Base-by-base conservation (phyloP, 192 early-diverging fungal species). In the Coemansia sp. region DNA sequence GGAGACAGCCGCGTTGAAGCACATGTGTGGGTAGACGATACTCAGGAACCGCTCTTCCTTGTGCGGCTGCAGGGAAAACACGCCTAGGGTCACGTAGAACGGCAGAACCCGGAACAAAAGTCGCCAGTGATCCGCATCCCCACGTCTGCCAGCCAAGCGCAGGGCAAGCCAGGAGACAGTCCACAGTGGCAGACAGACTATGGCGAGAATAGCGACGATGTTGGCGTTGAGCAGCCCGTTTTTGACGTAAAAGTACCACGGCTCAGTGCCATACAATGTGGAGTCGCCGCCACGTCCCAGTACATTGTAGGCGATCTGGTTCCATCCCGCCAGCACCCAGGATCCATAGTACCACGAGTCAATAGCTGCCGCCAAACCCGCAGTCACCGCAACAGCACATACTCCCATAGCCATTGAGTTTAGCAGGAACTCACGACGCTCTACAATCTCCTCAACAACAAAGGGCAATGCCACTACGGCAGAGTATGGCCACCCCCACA, bases 31-130 rank as follows among this genome's bases (percentile, higher is more conserved):
- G 72, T 97, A 99, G 1, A 91, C 90, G 20, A 98, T 91, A 78
- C 86, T 96, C 69, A 99, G 69, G 69, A 99, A 99, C 4, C 97
- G 88, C 68, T 99, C 97, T 71, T 99, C 97, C 80, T 99, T 99
- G 85, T 99, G 97, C n/a, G 95, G 90, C 77, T 97, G 95, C 12
- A 86, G 24, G 3, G 90, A 90, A 65, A 99, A 96, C 29, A 93
- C 89, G 3, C 69, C 58, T 33, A 98, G 84, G 89, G 89, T 90
- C 16, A 95, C 44, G 49, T 92, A 91, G 31, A 97, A 91, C 9
- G 91, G 92, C 50, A 79, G 39, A 1, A 95, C 76, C 58, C 90
- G 88, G 49, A 87, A 75, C 15, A 84, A 33, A 2, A 93, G 76
- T 52, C 88, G 75, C 58, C 43, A 13, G 70, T 76, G 75, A 33